Evolutionary conservation across 2,329 filamentous ascomycete genomes (phyloP), one percentile per base, ranked within the genome.

Genomic region (Xylaria multiplex): DNA sequence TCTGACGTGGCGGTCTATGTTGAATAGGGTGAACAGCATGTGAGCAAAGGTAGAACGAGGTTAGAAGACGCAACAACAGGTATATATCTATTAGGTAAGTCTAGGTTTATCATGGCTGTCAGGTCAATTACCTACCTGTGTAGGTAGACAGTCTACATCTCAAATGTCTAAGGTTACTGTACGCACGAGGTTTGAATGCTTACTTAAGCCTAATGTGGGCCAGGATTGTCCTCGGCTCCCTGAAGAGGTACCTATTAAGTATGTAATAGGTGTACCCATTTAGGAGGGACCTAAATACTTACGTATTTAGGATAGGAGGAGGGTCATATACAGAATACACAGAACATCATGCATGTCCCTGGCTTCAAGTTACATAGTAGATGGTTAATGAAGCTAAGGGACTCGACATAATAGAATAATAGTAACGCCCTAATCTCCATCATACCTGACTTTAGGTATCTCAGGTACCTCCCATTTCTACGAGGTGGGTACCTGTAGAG

Each of bases 1-100:
- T 32, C 61, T 59, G 65, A 67, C 69, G 60, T 60, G 53, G 40
- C 56, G 61, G 68, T 37, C 62, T 35, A 30, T 49, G 54, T 62
- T 53, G 63, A 52, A 53, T 59, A 50, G 40, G 64, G 49, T 37
- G 40, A 59, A 46, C 40, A 59, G 56, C 64, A 72, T 70, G 52
- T 66, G 66, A 70, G 58, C 56, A 46, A 61, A 45, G 48, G 32
- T 37, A 54, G 30, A 53, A 19, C 43, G 9, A 45, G 35, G 48
- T 49, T 46, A n/a, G 35, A 53, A 19, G 60, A 46, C 19, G 24
- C 32, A 35, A 55, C 42, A 50, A 55, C 19, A 22, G 42, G 42
- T 43, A 48, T 43, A n/a, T 14, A 11, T 27, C 27, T 27, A 27
- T 27, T 7, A 35, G 9, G 32, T 35, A 35, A 7, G 14, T 62